Conservation (phyloP, 306 rosid species). For the Pterocarpus santalinus region DNA sequence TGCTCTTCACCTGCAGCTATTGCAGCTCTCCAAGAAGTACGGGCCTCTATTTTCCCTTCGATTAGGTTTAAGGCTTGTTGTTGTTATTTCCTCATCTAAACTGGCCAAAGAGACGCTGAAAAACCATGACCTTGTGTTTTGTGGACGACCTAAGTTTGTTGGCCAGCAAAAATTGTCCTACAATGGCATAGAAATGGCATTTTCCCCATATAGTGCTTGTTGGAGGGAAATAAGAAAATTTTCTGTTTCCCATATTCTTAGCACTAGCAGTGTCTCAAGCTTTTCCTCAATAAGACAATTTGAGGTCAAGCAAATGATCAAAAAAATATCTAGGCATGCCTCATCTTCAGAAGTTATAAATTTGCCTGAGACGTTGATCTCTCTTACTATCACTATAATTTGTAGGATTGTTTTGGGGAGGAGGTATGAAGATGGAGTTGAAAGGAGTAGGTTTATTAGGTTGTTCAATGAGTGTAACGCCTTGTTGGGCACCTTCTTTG, state of each 20-base stretch:
- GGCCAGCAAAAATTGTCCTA: constrained; percentile 40
- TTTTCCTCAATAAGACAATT: constrained; percentile 28
- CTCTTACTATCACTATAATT: constrained; percentile 37
- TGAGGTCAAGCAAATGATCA: constrained; percentile 36
- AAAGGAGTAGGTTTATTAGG: constrained; percentile 28
- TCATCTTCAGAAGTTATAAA: constrained; percentile 8
- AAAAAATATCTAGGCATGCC: constrained; percentile 17
- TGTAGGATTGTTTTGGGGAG: constrained; percentile 58
- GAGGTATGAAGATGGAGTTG: constrained; percentile 23
- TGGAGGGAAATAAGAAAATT: constrained; percentile 58
- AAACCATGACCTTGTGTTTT: constrained; percentile 33
- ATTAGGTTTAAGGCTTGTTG: constrained; percentile 10
- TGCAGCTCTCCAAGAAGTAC: too few species aligned
- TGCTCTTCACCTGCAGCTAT: too few species aligned
- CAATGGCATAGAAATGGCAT: constrained; percentile 45
- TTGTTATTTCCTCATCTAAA: constrained; percentile 39
- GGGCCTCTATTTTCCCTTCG: constrained; percentile 46
- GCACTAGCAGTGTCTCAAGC: constrained; percentile 12
- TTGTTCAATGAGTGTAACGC: constrained; percentile 23
- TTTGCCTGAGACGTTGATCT: constrained; percentile 17
- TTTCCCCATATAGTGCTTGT: constrained; percentile 45
- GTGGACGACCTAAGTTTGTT: constrained; percentile 35
- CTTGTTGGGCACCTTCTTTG: neutral
- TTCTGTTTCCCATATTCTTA: constrained; percentile 47
- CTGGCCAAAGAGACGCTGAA: neutral